Conservation (phyloP, 176 grass and related monocot genomes). For the Carex kokanica region DNA sequence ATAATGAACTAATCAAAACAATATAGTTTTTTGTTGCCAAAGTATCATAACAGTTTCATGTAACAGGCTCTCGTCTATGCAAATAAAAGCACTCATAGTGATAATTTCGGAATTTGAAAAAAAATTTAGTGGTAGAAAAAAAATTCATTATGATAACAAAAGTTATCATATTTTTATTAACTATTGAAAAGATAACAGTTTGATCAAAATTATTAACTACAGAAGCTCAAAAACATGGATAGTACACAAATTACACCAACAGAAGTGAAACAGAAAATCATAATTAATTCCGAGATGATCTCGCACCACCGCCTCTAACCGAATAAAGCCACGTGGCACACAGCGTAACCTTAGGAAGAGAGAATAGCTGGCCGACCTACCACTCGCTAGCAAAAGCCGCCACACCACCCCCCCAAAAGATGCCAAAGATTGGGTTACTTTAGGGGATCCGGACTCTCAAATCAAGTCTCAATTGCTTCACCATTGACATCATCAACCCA, state of each 20-base stretch:
- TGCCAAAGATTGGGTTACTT: too few relatives aligned
- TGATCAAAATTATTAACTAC: not conserved
- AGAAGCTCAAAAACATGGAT: not conserved
- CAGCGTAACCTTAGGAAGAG: constrained; percentile 5
- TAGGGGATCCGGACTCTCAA: too few relatives aligned
- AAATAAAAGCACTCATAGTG: not conserved
- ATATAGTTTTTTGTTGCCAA: not conserved
- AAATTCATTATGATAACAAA: too few relatives aligned
- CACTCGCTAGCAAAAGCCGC: not conserved
- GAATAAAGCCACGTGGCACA: constrained; percentile 24
- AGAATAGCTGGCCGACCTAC: constrained; percentile 17
- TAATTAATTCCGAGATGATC: not conserved
- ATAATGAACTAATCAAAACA: not conserved
- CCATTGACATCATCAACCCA: not conserved
- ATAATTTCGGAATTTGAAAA: too few relatives aligned
- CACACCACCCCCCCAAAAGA: not conserved
- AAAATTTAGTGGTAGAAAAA: too few relatives aligned
- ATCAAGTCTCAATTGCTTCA: not conserved
- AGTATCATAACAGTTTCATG: not conserved
- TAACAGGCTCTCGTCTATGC: not conserved
- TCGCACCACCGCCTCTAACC: not conserved
- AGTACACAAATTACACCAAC: not conserved
- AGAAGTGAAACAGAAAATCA: not conserved
- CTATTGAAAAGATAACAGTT: not conserved
- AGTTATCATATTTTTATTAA: not conserved